phyloP scores from a whole-genome alignment of 1,139 yeast genomes.

The Pichia norvegensis region DNA sequence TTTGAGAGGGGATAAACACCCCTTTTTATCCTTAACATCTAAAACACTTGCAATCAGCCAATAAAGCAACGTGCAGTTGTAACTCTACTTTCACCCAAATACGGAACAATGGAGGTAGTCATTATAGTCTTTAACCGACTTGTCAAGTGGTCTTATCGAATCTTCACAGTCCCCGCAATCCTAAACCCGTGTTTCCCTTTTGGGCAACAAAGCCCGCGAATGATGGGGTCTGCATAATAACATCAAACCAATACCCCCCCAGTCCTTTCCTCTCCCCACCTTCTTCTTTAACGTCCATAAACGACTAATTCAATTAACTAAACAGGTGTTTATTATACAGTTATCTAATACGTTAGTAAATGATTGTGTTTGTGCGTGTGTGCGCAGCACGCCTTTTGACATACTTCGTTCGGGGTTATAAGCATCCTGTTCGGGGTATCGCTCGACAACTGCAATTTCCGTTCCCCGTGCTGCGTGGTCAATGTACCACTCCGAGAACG shows the following conservation, averaged over 20 bases:
- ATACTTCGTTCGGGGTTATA: constrained; percentile 21
- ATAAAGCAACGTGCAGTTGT: background rate
- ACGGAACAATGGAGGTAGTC: background rate
- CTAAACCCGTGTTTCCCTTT: background rate
- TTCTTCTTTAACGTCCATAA: too few species aligned
- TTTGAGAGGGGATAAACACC: background rate
- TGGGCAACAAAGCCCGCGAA: background rate
- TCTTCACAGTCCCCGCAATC: background rate
- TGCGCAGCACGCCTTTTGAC: constrained; percentile 20
- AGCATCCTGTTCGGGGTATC: constrained; percentile 10
- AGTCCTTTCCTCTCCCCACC: too few species aligned
- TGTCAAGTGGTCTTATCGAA: too few species aligned
- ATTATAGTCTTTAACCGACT: too few species aligned
- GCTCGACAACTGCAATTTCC: constrained; percentile 7
- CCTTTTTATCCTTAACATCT: background rate
- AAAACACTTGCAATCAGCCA: background rate
- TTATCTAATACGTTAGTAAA: constrained; percentile 9
- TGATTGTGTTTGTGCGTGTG: constrained; percentile 23
- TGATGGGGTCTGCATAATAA: background rate
- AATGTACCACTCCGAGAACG: constrained; percentile 10
- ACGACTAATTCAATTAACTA: too few species aligned
- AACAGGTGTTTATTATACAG: too few species aligned
- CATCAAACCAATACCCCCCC: too few species aligned
- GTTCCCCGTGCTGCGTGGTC: constrained; percentile 7
- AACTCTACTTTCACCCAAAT: background rate